A percentile compares a stretch with the other conserved stretches of the same genome.
Conservation (phyloP, 2,329 filamentous ascomycete genomes). For the Colletotrichum abscissum region DNA sequence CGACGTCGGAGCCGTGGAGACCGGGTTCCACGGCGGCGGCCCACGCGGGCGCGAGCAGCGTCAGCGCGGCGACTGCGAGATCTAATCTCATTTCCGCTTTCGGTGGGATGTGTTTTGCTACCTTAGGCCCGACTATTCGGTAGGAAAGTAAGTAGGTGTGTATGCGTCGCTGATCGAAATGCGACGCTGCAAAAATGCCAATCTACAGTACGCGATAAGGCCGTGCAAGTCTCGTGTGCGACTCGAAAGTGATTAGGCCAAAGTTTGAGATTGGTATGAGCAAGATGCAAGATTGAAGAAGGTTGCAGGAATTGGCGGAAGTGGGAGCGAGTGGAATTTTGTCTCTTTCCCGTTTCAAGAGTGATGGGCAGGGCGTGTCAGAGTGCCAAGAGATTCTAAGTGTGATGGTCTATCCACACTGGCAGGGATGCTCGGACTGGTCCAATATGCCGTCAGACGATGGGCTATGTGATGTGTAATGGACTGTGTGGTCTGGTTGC, state of each 20-base stretch:
- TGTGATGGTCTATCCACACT: neutral
- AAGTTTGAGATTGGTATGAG: neutral
- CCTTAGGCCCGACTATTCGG: constrained; percentile 5
- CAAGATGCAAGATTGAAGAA: neutral
- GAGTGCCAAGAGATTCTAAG: constrained; percentile 22
- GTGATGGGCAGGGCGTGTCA: constrained; percentile 12
- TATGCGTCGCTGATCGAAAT: neutral
- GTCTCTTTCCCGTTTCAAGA: constrained; percentile 29
- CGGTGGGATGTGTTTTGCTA: neutral
- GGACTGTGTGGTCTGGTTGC: constrained; percentile 21
- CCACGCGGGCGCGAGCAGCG: constrained; percentile 38
- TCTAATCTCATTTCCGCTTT: constrained; percentile 46
- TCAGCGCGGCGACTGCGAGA: constrained; percentile 42
- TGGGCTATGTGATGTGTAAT: constrained; percentile 20
- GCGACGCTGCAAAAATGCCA: neutral
- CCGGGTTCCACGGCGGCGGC: constrained; percentile 41
- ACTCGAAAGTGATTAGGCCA: neutral
- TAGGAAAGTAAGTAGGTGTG: neutral
- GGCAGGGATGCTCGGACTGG: constrained; percentile 28
- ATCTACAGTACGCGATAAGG: neutral
- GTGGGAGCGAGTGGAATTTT: constrained; percentile 13
- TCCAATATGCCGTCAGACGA: constrained; percentile 16
- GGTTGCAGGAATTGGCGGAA: constrained; percentile 9
- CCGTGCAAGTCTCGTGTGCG: neutral
- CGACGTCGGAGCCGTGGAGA: constrained; percentile 31